Evolutionary conservation across 345 rosid genomes (phyloP).

Genomic region (Eucalyptus dawsonii): DNA sequence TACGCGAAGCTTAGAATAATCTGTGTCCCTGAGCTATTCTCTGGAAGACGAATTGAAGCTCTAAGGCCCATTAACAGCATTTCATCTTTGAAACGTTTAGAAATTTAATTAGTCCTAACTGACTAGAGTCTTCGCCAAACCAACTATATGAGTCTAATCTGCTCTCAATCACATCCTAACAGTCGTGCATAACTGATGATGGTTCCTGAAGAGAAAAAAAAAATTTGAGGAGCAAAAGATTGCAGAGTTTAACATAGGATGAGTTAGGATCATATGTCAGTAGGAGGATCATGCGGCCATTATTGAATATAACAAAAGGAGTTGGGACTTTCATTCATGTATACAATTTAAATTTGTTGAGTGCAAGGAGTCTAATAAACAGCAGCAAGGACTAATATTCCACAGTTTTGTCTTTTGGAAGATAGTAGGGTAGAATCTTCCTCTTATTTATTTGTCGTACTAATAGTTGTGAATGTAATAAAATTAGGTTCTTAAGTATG

Average conservation of each 20-base stretch:
- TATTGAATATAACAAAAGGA: neutral
- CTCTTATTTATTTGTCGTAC: neutral
- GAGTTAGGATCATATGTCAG: neutral
- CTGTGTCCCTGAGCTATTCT: conserved; percentile 74
- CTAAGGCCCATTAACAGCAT: conserved; percentile 42
- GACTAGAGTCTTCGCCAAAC: neutral
- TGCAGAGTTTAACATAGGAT: neutral
- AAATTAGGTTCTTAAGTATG: neutral
- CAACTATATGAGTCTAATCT: neutral
- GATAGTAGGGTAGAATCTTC: neutral
- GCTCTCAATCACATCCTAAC: neutral
- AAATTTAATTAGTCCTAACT: neutral
- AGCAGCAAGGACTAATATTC: neutral
- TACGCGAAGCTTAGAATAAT: conserved; percentile 88
- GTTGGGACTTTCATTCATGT: neutral
- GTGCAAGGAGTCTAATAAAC: neutral
- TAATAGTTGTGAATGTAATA: neutral
- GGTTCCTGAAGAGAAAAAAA: neutral
- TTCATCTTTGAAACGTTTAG: neutral
- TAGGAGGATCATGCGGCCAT: neutral
- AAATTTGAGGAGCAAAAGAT: neutral
- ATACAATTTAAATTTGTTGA: neutral
- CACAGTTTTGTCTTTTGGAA: neutral
- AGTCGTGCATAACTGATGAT: neutral
- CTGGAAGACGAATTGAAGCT: conserved; percentile 61